Evolutionary conservation across 2,329 filamentous ascomycete species (phyloP), one percentile per base, ranked within the genome.

Genomic region (Penicillium sp.): DNA sequence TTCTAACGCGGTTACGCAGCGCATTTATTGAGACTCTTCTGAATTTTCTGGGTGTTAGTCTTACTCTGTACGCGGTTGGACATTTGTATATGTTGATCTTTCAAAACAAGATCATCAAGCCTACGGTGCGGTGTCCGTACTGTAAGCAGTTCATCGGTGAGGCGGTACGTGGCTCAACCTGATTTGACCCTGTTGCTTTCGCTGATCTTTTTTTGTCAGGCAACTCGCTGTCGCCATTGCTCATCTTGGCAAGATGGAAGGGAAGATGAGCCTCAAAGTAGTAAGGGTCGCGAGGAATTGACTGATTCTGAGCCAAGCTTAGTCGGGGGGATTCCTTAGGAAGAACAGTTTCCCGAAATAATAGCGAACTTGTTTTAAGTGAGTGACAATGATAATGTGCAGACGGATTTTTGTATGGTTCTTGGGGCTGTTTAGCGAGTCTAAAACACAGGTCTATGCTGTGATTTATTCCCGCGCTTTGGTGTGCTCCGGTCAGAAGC

Each of bases 101-200:
- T 11, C 77, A 80, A 10, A 86, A 90, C 48, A 82, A 84, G 13
- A 86, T 90, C 59, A 87, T 90, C 68, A 90, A 89, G 75, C 84
- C 82, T 61, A 84, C 81, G 26, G 78, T 85, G 48, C 87, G 84
- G 71, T 91, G 87, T 74, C 81, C 76, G 65, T 90, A 70, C 32
- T 70, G 67, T 46, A 62, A 47, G 42, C 67, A 71, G 44, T 70
- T 74, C 23, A 84, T 88, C 53, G 86, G 81, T 62, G 80, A 83
- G 47, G 85, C 85, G 79, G 86, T 85, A 53, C 64, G 76, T 14
- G 29, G 13, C 7, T 2, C 18, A 9, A n/a, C n/a, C 10, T 8
- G 29, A 5, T 26, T 2, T 48, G 36, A 19, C 2, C 4, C 26
- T 4, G 7, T n/a, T 41, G 4, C 3, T 13, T 10, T 38, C 14